Base-by-base conservation (phyloP, 495 filamentous ascomycete genomes). In the Parachaetomium inaequale region DNA sequence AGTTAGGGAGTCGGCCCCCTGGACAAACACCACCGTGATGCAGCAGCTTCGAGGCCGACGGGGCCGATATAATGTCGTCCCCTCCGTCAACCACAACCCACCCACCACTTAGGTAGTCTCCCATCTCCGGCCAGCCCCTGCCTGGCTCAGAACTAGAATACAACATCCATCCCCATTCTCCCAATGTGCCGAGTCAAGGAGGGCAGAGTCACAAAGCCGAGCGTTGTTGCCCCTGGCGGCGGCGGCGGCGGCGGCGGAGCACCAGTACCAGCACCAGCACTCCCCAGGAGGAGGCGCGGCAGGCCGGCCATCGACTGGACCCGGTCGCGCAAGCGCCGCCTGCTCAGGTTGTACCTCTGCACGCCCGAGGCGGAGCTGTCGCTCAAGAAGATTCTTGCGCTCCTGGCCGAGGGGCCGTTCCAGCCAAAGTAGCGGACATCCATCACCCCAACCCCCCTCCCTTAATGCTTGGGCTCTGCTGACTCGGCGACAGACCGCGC, bases 291-390 rank as follows among this genome's bases (percentile, higher is more conserved):
- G 38, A 52, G 55, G 47, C 60, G 63, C 25, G 59, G 63, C 31
- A 32, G 59, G 31, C 59, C 59, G 23, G 54, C 59, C n/a, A 63
- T 66, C 47, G 59, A 66, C 52, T 66, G 59, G 63, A 66, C 59
- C 1, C 34, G 47, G 14, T 58, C 63, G 19, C 59, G 52, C 29
- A 62, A 63, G 40, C 45, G 63, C 23, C 46, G 40, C n/a, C 54
- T 66, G 54, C 63, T 66, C 14, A 51, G 63, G 3, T 26, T 62
- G 59, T 63, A 66, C 31, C 59, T 63, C 31, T 66, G 59, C 42
- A 66, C 63, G 26, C 63, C 63, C 11, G 63, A 66, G 46, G 51
- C 63, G 7, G 63, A 58, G 50, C 29, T 66, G 34, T 63, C 63
- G 7, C 53, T 66, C 4, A 66, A 66, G 40, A 58, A 58, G 12